Conservation (phyloP, 805 yeast species). For the Kuraishia ogatae region DNA sequence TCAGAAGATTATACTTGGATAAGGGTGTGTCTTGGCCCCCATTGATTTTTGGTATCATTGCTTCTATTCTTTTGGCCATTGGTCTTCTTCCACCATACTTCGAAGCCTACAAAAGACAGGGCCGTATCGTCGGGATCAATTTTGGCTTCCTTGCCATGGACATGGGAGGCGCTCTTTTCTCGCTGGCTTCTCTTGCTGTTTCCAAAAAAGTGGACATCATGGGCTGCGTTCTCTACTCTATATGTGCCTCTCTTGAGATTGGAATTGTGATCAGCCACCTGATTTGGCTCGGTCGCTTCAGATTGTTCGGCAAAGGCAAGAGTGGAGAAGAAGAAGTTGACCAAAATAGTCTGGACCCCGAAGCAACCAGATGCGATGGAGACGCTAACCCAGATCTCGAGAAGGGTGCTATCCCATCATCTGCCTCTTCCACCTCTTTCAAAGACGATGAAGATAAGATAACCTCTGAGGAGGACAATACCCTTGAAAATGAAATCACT, state of each 20-base stretch:
- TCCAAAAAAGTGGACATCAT: conserved; percentile 51
- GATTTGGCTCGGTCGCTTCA: conserved; percentile 54
- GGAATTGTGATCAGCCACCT: conserved; percentile 70
- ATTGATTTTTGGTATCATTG: conserved; percentile 38
- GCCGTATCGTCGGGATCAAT: conserved; percentile 48
- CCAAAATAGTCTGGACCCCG: neutral
- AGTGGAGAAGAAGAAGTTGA: conserved; percentile 1
- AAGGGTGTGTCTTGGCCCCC: conserved; percentile 37
- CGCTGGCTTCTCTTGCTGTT: conserved; percentile 51
- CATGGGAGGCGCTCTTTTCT: conserved; percentile 48
- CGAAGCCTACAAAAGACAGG: conserved; percentile 41
- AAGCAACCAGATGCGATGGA: neutral
- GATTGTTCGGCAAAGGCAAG: conserved; percentile 9
- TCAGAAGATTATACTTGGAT: conserved; percentile 33
- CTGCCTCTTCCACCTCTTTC: neutral
- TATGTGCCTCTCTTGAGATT: conserved; percentile 66
- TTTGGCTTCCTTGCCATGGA: conserved; percentile 42
- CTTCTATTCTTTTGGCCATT: conserved; percentile 37
- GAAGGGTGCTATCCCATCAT: neutral
- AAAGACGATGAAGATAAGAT: neutral
- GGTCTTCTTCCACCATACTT: conserved; percentile 51
- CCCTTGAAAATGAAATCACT: neutral
- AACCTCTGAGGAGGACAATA: neutral
- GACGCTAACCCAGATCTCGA: neutral
- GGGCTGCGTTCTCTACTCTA: conserved; percentile 68